Base-by-base conservation (phyloP, 2,329 filamentous ascomycete species). In the Pseudogymnoascus pannorum region DNA sequence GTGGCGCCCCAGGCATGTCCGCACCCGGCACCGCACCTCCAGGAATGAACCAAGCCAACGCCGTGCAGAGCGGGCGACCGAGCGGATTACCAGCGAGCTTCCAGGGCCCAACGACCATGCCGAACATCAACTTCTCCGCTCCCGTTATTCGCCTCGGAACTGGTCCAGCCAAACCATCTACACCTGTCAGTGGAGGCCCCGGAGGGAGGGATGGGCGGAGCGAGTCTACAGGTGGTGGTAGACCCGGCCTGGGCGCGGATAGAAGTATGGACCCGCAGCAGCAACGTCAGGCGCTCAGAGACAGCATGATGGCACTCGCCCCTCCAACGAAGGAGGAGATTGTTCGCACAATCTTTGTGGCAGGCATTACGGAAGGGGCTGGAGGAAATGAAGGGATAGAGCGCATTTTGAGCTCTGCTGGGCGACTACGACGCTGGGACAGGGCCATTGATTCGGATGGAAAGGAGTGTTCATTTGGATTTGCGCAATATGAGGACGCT, bases 81-180 rank as follows among this genome's bases (percentile, higher is more conserved):
- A 89, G 84, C 74, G 87, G 85, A 70, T 86, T 96, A 66, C 91
- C 91, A 64, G 79, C 87, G 63, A 91, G 86, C 75, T 97, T 96
- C 76, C 90, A 95, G 78, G 86, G 91, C 57, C 92, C 93, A 8
- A 80, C 89, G 58, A 96, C 94, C 72, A 90, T 97, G 82, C 92
- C 93, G 59, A 95, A 96, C 74, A 96, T 99, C 79, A 97, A 99
- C 78, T 96, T 97, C 79, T 96, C 90, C 71, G 94, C 94, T 35
- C 92, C 93, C 61, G 92, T 97, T 63, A 97, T 99, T 71, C 89
- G 94, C 61, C 83, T 99, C 51, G 94, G 93, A 42, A 93, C 92
- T 1, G 83, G 87, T 3, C 83, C 85, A 2, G 75, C 82, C n/a
- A 91, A 91, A 70, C 79, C 86, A 24, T 72, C 75, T n/a, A 68